Evolutionary conservation across 495 filamentous ascomycete genomes (phyloP), one percentile per base, ranked within the genome.

Genomic region (Aspergillus indologenus): DNA sequence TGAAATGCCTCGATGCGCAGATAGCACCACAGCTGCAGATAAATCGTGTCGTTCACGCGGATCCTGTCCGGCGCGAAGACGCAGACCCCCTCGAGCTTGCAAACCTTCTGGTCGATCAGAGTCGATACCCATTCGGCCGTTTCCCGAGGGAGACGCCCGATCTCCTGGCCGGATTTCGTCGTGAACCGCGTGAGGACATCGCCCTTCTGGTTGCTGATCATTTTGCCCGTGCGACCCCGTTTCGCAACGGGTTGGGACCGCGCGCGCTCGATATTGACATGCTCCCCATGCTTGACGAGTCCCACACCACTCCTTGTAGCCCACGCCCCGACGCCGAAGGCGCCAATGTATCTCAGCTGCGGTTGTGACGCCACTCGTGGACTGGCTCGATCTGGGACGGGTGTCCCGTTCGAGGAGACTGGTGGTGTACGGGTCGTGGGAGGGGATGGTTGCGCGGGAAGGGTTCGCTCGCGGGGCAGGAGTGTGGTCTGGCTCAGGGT

Each of bases 181-280:
- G 89, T 96, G 69, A 98, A 98, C 17, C 94, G 87, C n/a, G 97
- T 95, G 50, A 98, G 81, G 34, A 96, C 85, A 71, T 98, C 94
- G 23, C 81, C 79, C 73, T 81, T 79, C 65, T 89, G 72, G 29
- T 79, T 76, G 3, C 65, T 62, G n/a, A 76, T 81, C 78, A 62
- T 64, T 63, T 75, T 85, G 76, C 63, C 79, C 56, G 67, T 78
- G 55, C 73, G 72, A 21, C 77, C 77, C 31, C 79, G 69, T 54
- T 83, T 87, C n/a, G 76, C 76, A 24, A 79, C 68, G 21, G 82
- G 75, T 53, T 86, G 85, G 6, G 87, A 87, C 71, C 86, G 92
- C 52, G 90, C 85, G 26, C 94, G 87, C 71, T 97, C 94, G 51
- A 98, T 96, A 50, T 79, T 87, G 60, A 97, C 85, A 20, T 70